These are phyloP conservation scores for Brassica hybrid DNA, from an alignment of 441 rosid species.

Conservation along the genomic window DNA sequence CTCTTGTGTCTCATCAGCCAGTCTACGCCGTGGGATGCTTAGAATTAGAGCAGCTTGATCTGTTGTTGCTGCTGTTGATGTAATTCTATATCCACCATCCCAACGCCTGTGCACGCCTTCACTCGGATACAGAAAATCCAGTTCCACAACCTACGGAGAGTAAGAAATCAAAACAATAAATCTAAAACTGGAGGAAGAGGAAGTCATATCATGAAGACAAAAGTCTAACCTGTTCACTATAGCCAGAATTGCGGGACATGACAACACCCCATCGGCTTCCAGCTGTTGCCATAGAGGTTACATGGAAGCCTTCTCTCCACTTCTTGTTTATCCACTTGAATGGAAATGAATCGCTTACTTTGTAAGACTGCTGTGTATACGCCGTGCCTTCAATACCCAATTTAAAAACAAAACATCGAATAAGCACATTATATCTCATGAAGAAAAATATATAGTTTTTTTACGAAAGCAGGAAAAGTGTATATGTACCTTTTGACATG, in stretches of 20 bases:
- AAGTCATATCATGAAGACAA: constrained; percentile 14
- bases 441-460: neutral
- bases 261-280: constrained; percentile 99
- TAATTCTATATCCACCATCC: constrained; percentile 92
- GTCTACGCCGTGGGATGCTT: constrained; percentile 92
- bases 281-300: constrained; percentile 99
- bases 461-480: constrained; percentile 1
- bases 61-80: constrained; percentile 91
- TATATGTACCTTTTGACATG: constrained; percentile 91
- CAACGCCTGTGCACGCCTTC: constrained; percentile 98
- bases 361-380: constrained; percentile 96
- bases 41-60: constrained; percentile 95
- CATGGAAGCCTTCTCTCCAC: constrained; percentile 99
- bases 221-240: constrained; percentile 83
- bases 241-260: constrained; percentile 99
- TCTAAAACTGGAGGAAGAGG: neutral
- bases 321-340: constrained; percentile 99
- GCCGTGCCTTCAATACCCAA: constrained; percentile 67
- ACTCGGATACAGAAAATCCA: constrained; percentile 99
- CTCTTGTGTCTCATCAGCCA: constrained; percentile 94
- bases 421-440: neutral
- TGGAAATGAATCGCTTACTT: constrained; percentile 96
- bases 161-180: neutral
- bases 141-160: constrained; percentile 81
- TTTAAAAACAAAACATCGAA: neutral